phyloP scores from a whole-genome alignment of 2,329 filamentous ascomycete genomes.

The Colletotrichum gigasporum region DNA sequence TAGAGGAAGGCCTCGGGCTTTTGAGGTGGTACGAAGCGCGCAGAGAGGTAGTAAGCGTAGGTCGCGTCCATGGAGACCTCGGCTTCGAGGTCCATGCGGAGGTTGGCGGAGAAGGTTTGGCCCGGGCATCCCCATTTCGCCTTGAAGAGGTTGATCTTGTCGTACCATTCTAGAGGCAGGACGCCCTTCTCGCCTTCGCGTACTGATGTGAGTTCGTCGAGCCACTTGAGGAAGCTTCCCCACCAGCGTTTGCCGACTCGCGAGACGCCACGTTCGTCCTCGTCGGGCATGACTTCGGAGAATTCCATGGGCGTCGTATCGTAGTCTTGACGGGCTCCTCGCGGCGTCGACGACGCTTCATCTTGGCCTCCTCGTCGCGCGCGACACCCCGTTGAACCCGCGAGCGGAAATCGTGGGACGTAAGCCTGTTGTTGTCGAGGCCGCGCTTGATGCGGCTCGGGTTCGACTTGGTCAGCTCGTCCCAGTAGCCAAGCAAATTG shows the following conservation, averaged over 20 bases:
- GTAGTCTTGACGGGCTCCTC: too few relatives aligned
- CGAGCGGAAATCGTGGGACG: background rate
- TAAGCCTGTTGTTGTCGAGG: background rate
- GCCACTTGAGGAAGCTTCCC: slow-evolving; percentile 31
- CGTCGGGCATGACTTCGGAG: background rate
- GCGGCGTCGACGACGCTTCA: too few relatives aligned
- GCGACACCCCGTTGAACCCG: too few relatives aligned
- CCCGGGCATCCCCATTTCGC: slow-evolving; percentile 8
- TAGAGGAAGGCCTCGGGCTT: slow-evolving; percentile 25
- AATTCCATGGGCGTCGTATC: background rate
- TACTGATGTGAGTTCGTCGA: slow-evolving; percentile 31
- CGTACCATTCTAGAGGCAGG: slow-evolving; percentile 21
- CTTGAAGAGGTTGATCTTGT: slow-evolving; percentile 24
- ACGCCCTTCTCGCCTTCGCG: slow-evolving; percentile 20
- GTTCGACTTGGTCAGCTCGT: slow-evolving; percentile 33
- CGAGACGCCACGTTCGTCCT: background rate
- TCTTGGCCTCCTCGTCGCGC: too few relatives aligned
- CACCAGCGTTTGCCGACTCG: slow-evolving; percentile 29
- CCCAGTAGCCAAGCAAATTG: slow-evolving; percentile 44
- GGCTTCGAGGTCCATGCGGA: slow-evolving; percentile 24
- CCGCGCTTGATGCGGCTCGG: slow-evolving; percentile 1
- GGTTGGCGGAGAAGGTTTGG: slow-evolving; percentile 16
- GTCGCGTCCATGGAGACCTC: slow-evolving; percentile 26
- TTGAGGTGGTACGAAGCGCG: slow-evolving; percentile 24
- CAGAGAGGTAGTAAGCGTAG: slow-evolving; percentile 34